phyloP scores from a whole-genome alignment of 176 grass and related monocot species.

The Pontederia paniculata region DNA sequence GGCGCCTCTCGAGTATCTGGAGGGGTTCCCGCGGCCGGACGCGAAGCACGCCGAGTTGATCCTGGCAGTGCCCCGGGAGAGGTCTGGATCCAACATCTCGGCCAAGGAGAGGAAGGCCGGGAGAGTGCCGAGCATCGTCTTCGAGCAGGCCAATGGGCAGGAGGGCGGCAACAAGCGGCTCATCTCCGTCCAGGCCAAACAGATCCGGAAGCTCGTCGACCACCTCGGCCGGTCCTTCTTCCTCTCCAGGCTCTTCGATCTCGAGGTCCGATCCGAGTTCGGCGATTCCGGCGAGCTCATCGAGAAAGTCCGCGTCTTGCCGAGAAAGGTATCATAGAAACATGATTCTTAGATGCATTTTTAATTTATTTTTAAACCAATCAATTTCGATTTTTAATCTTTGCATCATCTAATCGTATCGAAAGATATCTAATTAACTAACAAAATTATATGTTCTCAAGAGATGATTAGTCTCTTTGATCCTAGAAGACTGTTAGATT shows the following conservation, averaged over 20 bases:
- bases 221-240: slow-evolving; percentile 74
- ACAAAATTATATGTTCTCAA: too few relatives aligned
- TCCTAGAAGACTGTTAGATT: too few relatives aligned
- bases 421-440: too few relatives aligned
- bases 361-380: neutral
- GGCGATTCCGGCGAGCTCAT: slow-evolving; percentile 43
- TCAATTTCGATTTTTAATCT: neutral
- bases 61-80: slow-evolving; percentile 32
- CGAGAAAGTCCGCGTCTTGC: slow-evolving; percentile 71
- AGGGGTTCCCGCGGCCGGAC: slow-evolving; percentile 57
- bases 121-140: slow-evolving; percentile 65
- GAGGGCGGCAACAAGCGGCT: slow-evolving; percentile 23
- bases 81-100: slow-evolving; percentile 41
- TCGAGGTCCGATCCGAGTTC: slow-evolving; percentile 64
- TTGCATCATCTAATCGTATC: too few relatives aligned
- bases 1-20: slow-evolving; percentile 48
- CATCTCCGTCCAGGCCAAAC: slow-evolving; percentile 57
- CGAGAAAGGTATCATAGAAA: slow-evolving; percentile 37
- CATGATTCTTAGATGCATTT: neutral
- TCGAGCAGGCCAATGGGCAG: slow-evolving; percentile 6
- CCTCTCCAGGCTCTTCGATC: slow-evolving; percentile 60
- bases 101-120: slow-evolving; percentile 60
- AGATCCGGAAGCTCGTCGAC: slow-evolving; percentile 91
- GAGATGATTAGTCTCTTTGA: too few relatives aligned
- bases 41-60: slow-evolving; percentile 71